Conservation (phyloP, 2,329 filamentous ascomycete species). For the Aureobasidium sp. region DNA sequence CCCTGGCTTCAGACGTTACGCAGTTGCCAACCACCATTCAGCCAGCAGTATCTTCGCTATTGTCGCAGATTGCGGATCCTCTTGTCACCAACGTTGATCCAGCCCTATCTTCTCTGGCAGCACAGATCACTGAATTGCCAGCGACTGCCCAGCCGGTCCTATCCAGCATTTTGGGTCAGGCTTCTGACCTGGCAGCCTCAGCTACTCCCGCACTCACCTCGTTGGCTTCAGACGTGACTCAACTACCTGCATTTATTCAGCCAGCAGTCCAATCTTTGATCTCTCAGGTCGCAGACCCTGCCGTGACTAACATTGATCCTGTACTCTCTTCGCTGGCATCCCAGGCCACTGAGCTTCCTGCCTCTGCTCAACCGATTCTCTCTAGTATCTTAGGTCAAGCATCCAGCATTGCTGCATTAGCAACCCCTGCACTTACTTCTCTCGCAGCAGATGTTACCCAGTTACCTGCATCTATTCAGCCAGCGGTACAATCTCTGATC, state of each 20-base stretch:
- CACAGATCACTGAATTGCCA: too few relatives aligned
- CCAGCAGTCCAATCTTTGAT: too few relatives aligned
- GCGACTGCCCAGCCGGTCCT: too few relatives aligned
- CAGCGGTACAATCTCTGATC: not conserved
- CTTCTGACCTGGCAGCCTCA: too few relatives aligned
- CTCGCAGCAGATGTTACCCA: not conserved
- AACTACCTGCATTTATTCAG: too few relatives aligned
- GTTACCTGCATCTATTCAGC: not conserved
- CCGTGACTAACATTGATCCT: not conserved
- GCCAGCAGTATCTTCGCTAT: not conserved
- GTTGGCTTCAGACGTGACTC: too few relatives aligned
- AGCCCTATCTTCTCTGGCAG: too few relatives aligned
- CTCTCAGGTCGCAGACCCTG: too few relatives aligned
- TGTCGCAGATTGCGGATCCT: not conserved
- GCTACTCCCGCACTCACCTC: too few relatives aligned
- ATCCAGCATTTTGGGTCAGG: too few relatives aligned
- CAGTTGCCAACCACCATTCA: not conserved
- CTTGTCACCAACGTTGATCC: too few relatives aligned
- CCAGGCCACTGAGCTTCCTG: not conserved
- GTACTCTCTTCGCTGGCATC: not conserved
- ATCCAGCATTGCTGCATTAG: not conserved
- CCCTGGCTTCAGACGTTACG: not conserved
- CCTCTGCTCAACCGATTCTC: not conserved
- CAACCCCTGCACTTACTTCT: not conserved
- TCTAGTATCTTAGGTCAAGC: not conserved